Evolutionary conservation across 2,329 filamentous ascomycete genomes (phyloP).

Genomic region (Fusarium sp.): DNA sequence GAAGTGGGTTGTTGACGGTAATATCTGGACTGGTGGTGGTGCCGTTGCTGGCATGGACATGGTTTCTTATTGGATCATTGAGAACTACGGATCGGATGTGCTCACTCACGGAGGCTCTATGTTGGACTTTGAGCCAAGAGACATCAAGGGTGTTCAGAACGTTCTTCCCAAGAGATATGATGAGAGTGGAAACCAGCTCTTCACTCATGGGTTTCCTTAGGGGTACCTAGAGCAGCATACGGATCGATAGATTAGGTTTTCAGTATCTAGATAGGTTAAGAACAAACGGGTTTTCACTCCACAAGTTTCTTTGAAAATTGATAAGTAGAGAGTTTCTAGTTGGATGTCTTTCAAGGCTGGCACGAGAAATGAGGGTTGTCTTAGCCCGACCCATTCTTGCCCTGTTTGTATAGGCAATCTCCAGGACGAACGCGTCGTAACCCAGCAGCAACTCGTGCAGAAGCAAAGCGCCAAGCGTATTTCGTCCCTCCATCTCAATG

Average conservation of each 20-base stretch:
- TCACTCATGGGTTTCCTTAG: conserved; percentile 31
- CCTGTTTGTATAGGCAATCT: no score
- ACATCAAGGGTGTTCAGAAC: conserved; percentile 44
- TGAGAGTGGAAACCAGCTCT: conserved; percentile 45
- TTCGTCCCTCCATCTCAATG: no score
- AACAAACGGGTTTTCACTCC: background rate
- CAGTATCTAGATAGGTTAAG: background rate
- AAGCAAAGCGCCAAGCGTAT: no score
- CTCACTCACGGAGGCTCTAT: conserved; percentile 29
- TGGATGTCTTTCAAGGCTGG: no score
- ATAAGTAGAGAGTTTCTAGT: no score
- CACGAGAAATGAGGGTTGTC: no score
- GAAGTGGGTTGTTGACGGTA: conserved; percentile 59
- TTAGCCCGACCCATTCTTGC: no score
- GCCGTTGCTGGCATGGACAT: conserved; percentile 60
- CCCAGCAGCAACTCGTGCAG: no score
- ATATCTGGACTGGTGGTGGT: conserved; percentile 60
- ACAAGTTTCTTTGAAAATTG: no score
- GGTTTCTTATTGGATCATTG: conserved; percentile 54
- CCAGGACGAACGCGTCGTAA: no score
- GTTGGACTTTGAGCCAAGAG: conserved; percentile 52
- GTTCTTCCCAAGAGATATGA: conserved; percentile 47
- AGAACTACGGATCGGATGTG: conserved; percentile 48
- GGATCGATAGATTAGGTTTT: background rate
- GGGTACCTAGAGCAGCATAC: background rate